phyloP scores from a whole-genome alignment of 1,139 yeast genomes.

The Pichia sp. region DNA sequence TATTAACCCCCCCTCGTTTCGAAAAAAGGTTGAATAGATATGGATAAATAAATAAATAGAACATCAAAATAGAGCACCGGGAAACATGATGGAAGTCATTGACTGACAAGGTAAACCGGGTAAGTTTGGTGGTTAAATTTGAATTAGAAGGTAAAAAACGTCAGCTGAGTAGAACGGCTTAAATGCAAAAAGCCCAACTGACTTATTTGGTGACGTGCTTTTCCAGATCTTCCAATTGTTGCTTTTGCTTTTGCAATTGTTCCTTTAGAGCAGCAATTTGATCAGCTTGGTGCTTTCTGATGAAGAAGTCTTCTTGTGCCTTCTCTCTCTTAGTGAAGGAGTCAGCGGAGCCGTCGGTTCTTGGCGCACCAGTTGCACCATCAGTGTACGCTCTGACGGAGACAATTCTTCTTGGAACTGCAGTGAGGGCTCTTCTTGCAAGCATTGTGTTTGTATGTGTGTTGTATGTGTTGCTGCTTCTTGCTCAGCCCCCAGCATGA shows the following conservation, averaged over 20 bases:
- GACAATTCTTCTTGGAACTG: constrained; percentile 27
- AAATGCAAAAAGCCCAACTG: no score
- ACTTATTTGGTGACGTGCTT: constrained; percentile 18
- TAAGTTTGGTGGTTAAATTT: no score
- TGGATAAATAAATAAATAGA: constrained; percentile 1
- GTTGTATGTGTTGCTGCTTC: no score
- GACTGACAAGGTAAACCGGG: background rate
- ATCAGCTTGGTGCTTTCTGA: constrained; percentile 56
- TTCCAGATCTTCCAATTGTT: constrained; percentile 32
- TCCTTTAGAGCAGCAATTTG: constrained; percentile 47
- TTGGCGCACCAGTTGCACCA: constrained; percentile 50
- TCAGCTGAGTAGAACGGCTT: background rate
- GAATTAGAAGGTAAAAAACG: background rate
- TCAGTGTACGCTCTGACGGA: constrained; percentile 41
- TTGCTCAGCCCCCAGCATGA: no score
- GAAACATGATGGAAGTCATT: no score
- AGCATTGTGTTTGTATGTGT: no score
- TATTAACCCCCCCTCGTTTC: no score
- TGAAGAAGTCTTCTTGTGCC: constrained; percentile 61
- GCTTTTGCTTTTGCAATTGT: constrained; percentile 45
- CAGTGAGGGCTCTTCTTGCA: constrained; percentile 31
- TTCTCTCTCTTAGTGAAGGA: constrained; percentile 60
- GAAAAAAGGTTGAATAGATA: no score
- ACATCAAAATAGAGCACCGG: no score
- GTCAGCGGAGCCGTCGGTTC: constrained; percentile 42